Conservation (phyloP, 352 stramenopile genomes). For the Achlya hypogyna region DNA sequence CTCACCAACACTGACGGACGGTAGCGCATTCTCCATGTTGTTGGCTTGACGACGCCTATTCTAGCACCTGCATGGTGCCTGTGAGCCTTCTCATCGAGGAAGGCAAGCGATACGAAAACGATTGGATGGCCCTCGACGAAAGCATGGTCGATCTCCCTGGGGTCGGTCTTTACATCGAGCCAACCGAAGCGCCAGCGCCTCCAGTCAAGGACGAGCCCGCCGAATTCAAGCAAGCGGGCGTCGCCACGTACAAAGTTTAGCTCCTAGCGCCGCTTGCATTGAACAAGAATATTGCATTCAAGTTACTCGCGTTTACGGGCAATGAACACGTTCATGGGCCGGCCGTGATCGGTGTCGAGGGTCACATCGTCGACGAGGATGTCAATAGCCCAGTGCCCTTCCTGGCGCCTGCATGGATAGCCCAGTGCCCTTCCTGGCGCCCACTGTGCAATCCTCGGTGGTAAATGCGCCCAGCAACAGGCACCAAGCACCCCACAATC, state of each 20-base stretch:
- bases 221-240: not conserved
- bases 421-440: no score
- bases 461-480: no score
- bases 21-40: not conserved
- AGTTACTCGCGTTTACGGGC: not conserved
- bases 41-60: not conserved
- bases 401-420: not conserved
- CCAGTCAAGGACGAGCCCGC: not conserved
- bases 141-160: not conserved
- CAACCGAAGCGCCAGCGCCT: no score
- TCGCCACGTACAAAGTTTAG: not conserved
- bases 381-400: not conserved
- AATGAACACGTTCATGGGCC: slow-evolving; percentile 8
- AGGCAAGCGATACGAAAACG: not conserved
- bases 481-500: no score
- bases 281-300: no score
- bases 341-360: slow-evolving; percentile 6
- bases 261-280: no score
- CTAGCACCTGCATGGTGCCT: not conserved
- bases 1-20: not conserved
- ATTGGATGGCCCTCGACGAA: not conserved
- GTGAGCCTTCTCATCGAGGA: not conserved
- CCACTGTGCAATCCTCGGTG: no score
- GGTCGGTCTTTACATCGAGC: not conserved
- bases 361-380: not conserved